These are phyloP conservation scores for Trichoderma sp. DNA, from an alignment of 2,329 filamentous ascomycete species.

Conservation along the genomic window DNA sequence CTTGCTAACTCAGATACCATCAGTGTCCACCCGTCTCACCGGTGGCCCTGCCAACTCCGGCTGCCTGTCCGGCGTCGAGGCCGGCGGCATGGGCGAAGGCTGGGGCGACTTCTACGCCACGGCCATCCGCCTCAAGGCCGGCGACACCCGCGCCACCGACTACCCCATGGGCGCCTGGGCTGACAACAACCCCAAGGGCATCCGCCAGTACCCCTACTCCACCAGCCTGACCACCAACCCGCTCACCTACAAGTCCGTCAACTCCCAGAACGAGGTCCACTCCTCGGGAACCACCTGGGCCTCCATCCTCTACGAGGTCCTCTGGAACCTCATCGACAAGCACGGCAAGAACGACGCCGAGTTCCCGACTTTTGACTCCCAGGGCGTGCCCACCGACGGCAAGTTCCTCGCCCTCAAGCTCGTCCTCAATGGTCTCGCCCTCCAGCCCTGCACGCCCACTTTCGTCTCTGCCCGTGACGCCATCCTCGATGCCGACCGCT, in stretches of 20 bases:
- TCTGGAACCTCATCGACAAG: constrained; percentile 59
- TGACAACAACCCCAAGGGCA: constrained; percentile 42
- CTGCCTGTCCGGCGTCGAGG: constrained; percentile 48
- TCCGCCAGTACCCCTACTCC: constrained; percentile 51
- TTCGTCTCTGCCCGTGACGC: constrained; percentile 53
- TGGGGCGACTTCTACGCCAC: constrained; percentile 58
- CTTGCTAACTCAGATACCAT: constrained; percentile 4
- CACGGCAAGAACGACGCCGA: constrained; percentile 48
- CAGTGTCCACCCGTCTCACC: constrained; percentile 56
- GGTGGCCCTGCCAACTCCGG: constrained; percentile 54
- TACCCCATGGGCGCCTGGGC: constrained; percentile 54
- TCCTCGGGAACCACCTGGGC: constrained; percentile 53
- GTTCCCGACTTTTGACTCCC: constrained; percentile 40
- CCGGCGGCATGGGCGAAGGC: constrained; percentile 58
- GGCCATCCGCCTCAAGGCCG: constrained; percentile 46
- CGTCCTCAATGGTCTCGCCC: constrained; percentile 50
- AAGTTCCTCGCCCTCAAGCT: constrained; percentile 53
- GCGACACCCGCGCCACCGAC: constrained; percentile 45
- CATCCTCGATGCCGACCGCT: constrained; percentile 54
- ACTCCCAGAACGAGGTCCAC: constrained; percentile 42
- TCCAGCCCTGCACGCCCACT: constrained; percentile 57
- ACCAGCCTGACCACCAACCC: constrained; percentile 51
- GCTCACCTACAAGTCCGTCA: constrained; percentile 46
- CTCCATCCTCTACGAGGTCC: constrained; percentile 52
- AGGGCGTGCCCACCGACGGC: constrained; percentile 51